Percentiles rank a stretch among this genome's conserved stretches.
Evolutionary conservation across 2,329 filamentous ascomycete genomes (phyloP).

Genomic region (Colletotrichum orchidophilum): DNA sequence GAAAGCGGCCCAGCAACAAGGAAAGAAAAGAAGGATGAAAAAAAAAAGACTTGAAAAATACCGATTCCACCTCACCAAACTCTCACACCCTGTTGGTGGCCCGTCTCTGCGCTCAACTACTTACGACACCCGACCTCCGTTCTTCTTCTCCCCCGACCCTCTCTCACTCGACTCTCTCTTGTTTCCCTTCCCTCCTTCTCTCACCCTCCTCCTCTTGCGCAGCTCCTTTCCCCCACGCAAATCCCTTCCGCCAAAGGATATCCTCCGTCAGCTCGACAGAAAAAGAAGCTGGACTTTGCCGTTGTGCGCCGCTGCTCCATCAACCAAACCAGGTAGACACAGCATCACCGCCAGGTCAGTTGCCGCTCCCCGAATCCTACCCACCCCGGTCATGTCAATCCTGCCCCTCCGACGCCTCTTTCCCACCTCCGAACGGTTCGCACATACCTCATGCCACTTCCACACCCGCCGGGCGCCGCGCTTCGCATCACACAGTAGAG

Average conservation of each 20-base stretch:
- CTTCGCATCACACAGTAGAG: neutral
- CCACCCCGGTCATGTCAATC: conserved; percentile 24
- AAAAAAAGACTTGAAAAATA: neutral
- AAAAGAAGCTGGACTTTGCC: conserved; percentile 31
- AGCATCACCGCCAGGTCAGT: conserved; percentile 28
- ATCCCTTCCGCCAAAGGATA: conserved; percentile 1
- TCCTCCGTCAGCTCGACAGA: conserved; percentile 19
- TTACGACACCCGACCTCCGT: conserved; percentile 27
- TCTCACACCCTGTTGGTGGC: conserved; percentile 3
- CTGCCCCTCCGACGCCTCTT: conserved; percentile 15
- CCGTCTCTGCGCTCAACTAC: conserved; percentile 27
- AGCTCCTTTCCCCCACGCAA: neutral
- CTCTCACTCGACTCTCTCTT: conserved; percentile 28
- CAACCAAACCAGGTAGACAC: neutral
- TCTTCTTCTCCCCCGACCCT: conserved; percentile 26
- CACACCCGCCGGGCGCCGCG: conserved; percentile 10
- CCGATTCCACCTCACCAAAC: conserved; percentile 1
- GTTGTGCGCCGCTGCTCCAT: conserved; percentile 17
- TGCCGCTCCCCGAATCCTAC: conserved; percentile 11
- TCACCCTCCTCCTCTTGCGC: conserved; percentile 10
- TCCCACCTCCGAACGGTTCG: conserved; percentile 10
- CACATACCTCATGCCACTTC: conserved; percentile 20
- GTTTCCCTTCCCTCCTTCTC: conserved; percentile 8
- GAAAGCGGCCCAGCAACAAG: neutral
- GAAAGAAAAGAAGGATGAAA: neutral